A percentile compares a stretch with the other conserved stretches of the same genome.
phyloP scores from a whole-genome alignment of 2,329 filamentous ascomycete species.

The Pestalotiopsis sp. region DNA sequence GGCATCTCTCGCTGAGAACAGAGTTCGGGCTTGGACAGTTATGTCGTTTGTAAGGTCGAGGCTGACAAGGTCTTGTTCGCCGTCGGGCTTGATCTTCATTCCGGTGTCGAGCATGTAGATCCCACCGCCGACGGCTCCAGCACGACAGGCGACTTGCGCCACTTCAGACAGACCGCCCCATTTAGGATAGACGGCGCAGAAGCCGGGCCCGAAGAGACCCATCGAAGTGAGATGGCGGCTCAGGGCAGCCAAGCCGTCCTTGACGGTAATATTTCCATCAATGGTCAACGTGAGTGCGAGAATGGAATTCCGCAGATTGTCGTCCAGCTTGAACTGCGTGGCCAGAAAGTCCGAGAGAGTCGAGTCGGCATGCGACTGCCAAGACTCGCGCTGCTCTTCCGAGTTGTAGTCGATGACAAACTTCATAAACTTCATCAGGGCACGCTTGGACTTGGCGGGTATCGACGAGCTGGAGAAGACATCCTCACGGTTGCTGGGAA shows the following conservation, averaged over 20 bases:
- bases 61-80: conserved; percentile 34
- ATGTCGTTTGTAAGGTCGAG: conserved; percentile 61
- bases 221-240: conserved; percentile 83
- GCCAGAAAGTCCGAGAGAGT: conserved; percentile 63
- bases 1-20: conserved; percentile 48
- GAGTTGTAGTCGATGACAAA: conserved; percentile 76
- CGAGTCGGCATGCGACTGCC: conserved; percentile 58
- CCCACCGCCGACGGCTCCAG: conserved; percentile 86
- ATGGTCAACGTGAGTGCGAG: conserved; percentile 74
- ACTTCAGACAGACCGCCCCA: conserved; percentile 91
- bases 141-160: conserved; percentile 87
- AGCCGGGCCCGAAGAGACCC: conserved; percentile 84
- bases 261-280: conserved; percentile 62
- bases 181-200: conserved; percentile 87
- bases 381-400: conserved; percentile 55
- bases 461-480: conserved; percentile 81
- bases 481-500: conserved; percentile 90
- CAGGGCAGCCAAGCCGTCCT: conserved; percentile 72
- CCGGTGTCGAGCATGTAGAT: conserved; percentile 84
- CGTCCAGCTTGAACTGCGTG: conserved; percentile 67
- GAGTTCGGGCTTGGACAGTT: conserved; percentile 53
- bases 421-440: conserved; percentile 91
- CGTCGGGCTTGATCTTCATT: conserved; percentile 43
- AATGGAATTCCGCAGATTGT: conserved; percentile 64
- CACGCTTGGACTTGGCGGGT: conserved; percentile 78